phyloP scores from a whole-genome alignment of 495 filamentous ascomycete genomes.

The Hypoxylon subgilvum region DNA sequence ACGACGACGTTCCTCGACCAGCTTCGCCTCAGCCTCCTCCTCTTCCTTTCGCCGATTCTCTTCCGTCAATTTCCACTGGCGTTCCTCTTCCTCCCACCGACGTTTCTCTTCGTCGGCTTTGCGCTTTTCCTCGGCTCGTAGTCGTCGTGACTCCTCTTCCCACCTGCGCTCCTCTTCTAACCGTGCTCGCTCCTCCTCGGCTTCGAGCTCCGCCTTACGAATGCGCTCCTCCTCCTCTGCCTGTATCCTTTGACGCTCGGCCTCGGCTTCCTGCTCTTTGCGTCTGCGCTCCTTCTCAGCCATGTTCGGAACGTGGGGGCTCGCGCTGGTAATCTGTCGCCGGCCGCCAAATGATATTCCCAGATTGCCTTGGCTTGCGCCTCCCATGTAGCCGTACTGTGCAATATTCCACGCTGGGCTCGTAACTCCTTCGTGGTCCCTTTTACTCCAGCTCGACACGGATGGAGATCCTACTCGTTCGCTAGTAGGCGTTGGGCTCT shows the following conservation, averaged over 20 bases:
- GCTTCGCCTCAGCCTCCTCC: constrained; percentile 67
- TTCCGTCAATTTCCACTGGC: constrained; percentile 81
- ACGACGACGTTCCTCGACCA: constrained; percentile 70
- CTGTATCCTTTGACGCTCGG: constrained; percentile 64
- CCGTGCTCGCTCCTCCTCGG: constrained; percentile 71
- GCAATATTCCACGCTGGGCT: constrained; percentile 97
- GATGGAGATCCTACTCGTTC: constrained; percentile 47
- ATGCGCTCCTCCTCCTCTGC: constrained; percentile 70
- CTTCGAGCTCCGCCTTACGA: constrained; percentile 66
- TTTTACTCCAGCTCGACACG: constrained; percentile 91
- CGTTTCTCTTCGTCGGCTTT: constrained; percentile 77
- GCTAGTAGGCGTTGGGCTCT: constrained; percentile 51
- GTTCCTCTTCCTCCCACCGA: constrained; percentile 85
- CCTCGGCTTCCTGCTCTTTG: constrained; percentile 59
- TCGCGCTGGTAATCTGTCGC: constrained; percentile 86
- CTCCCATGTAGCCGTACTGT: constrained; percentile 98
- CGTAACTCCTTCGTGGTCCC: constrained; percentile 76
- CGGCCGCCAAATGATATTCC: constrained; percentile 90
- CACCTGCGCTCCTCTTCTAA: constrained; percentile 76
- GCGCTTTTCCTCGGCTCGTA: constrained; percentile 71
- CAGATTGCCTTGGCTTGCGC: constrained; percentile 93
- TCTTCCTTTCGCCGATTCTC: constrained; percentile 76
- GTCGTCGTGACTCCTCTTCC: constrained; percentile 75
- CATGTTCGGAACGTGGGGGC: constrained; percentile 76
- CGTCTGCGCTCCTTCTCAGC: constrained; percentile 60